phyloP scores from a whole-genome alignment of 2,329 filamentous ascomycete species.

The Alternaria atra region DNA sequence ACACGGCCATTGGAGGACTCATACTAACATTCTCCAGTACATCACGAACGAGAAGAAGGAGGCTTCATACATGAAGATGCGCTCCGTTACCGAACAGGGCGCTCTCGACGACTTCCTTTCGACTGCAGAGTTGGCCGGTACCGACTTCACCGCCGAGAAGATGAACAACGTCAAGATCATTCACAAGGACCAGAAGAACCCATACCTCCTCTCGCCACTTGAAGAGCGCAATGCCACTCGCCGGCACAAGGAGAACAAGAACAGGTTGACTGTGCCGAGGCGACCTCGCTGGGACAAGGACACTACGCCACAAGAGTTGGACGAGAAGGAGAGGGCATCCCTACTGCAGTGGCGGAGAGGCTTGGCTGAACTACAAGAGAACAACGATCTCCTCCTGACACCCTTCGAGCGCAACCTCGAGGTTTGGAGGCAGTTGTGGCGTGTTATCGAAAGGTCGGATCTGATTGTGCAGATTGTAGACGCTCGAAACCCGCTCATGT shows the following conservation, averaged over 20 bases:
- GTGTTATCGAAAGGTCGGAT: conserved; percentile 96
- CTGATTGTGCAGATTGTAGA: conserved; percentile 98
- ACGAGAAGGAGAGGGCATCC: conserved; percentile 78
- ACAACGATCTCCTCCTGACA: conserved; percentile 93
- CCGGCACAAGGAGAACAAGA: conserved; percentile 84
- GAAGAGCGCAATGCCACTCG: conserved; percentile 81
- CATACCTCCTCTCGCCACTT: conserved; percentile 83
- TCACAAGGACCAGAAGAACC: conserved; percentile 94
- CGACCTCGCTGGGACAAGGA: conserved; percentile 86
- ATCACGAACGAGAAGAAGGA: conserved; percentile 90
- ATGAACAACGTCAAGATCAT: conserved; percentile 99
- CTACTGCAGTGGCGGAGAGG: conserved; percentile 90
- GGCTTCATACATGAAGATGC: conserved; percentile 98
- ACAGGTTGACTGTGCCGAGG: conserved; percentile 84
- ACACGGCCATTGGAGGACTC: neutral
- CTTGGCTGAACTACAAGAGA: conserved; percentile 91
- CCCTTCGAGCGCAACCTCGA: conserved; percentile 97
- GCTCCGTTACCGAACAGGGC: conserved; percentile 95
- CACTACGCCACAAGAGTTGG: conserved; percentile 85
- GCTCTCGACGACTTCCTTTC: conserved; percentile 96
- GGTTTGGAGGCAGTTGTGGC: conserved; percentile 97
- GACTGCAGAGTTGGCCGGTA: conserved; percentile 95
- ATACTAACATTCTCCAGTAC: conserved; percentile 65
- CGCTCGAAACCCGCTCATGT: conserved; percentile 91
- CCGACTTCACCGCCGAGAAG: conserved; percentile 98